Evolutionary conservation across 2,329 filamentous ascomycete genomes (phyloP).

Genomic region (Colletotrichum coccodes): DNA sequence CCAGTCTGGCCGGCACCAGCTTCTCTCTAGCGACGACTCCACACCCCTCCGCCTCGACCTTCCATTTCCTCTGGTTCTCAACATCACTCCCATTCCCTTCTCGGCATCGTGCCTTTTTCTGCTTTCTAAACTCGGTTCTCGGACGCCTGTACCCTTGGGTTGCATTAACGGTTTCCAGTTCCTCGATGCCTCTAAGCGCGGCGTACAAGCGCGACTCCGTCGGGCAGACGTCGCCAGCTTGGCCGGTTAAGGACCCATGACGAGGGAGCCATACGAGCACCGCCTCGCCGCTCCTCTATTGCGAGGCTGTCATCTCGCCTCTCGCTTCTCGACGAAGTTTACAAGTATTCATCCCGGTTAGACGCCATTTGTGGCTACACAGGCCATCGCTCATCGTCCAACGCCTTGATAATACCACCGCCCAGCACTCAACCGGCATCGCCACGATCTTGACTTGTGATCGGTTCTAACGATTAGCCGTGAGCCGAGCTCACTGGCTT

Average conservation of each 20-base stretch:
- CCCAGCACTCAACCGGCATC: neutral
- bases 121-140: neutral
- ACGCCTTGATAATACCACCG: neutral
- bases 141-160: neutral
- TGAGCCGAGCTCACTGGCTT: neutral
- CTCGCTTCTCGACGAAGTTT: neutral
- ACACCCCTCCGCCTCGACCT: neutral
- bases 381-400: neutral
- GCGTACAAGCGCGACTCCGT: neutral
- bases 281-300: slow-evolving; percentile 11
- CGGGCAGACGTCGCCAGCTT: neutral
- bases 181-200: neutral
- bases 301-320: neutral
- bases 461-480: too few relatives aligned
- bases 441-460: neutral
- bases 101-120: neutral
- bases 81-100: neutral
- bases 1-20: neutral
- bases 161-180: neutral
- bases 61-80: neutral
- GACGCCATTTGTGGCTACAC: neutral
- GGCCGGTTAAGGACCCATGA: neutral
- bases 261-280: neutral
- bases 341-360: neutral
- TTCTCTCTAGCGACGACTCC: neutral